Conservation (phyloP, 306 rosid species). For the Dalbergia oliveri region DNA sequence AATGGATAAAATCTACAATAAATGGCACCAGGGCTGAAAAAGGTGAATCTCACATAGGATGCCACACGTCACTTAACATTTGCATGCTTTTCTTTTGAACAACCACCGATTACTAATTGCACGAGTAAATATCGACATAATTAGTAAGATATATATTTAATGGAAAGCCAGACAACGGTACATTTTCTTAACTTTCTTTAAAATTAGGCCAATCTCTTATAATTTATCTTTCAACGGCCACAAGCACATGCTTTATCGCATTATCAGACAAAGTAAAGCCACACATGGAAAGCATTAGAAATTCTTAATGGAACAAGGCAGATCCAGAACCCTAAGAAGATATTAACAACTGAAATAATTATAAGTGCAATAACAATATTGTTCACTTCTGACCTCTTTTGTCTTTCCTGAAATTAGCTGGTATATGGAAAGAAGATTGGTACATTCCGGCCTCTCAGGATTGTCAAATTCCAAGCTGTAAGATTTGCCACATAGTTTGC, state of each 20-base stretch:
- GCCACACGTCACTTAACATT: neutral
- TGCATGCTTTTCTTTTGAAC: neutral
- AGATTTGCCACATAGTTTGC: constrained; percentile 47
- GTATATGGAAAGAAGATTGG: constrained; percentile 91
- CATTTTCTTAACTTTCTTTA: neutral
- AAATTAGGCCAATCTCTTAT: neutral
- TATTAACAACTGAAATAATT: constrained; percentile 15
- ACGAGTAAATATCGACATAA: too few relatives aligned
- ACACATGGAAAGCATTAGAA: constrained; percentile 10
- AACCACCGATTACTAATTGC: neutral
- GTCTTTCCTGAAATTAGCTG: constrained; percentile 81
- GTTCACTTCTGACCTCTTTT: constrained; percentile 74
- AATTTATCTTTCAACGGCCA: neutral
- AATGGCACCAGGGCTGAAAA: neutral
- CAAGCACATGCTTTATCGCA: neutral
- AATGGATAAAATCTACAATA: constrained; percentile 1
- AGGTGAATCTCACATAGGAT: constrained; percentile 11
- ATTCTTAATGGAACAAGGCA: constrained; percentile 32
- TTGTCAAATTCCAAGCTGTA: constrained; percentile 88
- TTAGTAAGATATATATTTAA: neutral
- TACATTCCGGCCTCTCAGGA: constrained; percentile 96
- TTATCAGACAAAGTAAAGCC: constrained; percentile 6
- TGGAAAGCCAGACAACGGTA: neutral
- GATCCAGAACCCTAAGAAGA: constrained; percentile 30
- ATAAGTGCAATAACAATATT: constrained; percentile 9